Evolutionary conservation across 306 rosid species (phyloP).

Genomic region (Begonia fuchsioides): DNA sequence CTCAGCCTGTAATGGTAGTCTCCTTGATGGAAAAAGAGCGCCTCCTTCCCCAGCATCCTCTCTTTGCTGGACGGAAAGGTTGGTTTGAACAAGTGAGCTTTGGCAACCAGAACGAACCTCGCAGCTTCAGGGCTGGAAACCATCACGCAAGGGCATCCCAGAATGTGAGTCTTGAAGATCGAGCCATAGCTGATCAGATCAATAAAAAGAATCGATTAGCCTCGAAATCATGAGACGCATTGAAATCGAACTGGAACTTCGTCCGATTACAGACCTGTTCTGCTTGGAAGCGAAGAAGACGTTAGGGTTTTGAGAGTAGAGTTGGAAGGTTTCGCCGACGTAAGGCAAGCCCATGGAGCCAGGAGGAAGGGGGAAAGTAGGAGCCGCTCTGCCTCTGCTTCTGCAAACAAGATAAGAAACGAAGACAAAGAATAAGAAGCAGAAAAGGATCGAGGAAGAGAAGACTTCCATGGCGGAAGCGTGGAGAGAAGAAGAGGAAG

Average conservation of each 20-base stretch:
- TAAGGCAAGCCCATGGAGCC: conserved; percentile 85
- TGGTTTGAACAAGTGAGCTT: conserved; percentile 77
- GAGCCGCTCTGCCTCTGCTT: conserved; percentile 18
- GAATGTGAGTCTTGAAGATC: conserved; percentile 89
- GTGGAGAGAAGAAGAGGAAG: no score
- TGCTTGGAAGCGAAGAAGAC: conserved; percentile 66
- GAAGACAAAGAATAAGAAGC: conserved; percentile 11
- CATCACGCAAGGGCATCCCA: conserved; percentile 97
- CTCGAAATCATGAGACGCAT: not conserved
- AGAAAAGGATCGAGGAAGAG: not conserved
- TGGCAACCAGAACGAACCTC: conserved; percentile 56
- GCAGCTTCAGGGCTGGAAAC: conserved; percentile 86
- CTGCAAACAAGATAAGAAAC: conserved; percentile 14
- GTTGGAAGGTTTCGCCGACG: conserved; percentile 80
- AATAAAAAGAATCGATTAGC: not conserved
- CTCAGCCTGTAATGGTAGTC: conserved; percentile 79
- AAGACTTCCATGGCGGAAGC: no score
- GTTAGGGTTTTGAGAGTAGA: conserved; percentile 91
- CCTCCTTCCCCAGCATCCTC: conserved; percentile 92
- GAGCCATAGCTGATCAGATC: conserved; percentile 51
- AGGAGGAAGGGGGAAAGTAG: conserved; percentile 56
- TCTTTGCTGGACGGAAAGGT: conserved; percentile 92
- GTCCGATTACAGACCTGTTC: conserved; percentile 24
- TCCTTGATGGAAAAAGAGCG: conserved; percentile 87
- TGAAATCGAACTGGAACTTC: not conserved